phyloP scores from a whole-genome alignment of 352 stramenopile genomes.

The Aphanomyces stellatus region DNA sequence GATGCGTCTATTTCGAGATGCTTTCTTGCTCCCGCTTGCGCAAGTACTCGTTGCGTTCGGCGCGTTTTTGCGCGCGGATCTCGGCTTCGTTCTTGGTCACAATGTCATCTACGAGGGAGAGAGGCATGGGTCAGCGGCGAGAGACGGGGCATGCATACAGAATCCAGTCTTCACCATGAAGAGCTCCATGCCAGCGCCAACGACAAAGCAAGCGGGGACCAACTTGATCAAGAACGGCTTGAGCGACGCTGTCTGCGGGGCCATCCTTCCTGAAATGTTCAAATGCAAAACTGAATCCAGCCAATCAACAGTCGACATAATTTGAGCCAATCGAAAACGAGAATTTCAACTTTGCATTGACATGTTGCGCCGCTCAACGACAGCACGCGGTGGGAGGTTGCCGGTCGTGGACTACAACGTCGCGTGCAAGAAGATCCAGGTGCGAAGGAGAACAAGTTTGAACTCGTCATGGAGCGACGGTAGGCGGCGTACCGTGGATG shows the following conservation, averaged over 20 bases:
- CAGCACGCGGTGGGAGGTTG: too few relatives aligned
- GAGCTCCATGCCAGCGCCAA: slow-evolving; percentile 69
- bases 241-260: slow-evolving; percentile 37
- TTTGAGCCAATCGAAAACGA: neutral
- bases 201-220: slow-evolving; percentile 77
- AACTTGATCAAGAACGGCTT: slow-evolving; percentile 73
- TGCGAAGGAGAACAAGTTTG: neutral
- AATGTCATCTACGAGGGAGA: slow-evolving; percentile 57
- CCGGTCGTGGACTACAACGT: neutral
- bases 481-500: slow-evolving; percentile 14
- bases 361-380: neutral
- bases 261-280: slow-evolving; percentile 25
- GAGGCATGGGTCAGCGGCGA: neutral
- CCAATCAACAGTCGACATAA: too few relatives aligned
- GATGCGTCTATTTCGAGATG: neutral
- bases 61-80: slow-evolving; percentile 11
- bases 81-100: slow-evolving; percentile 69
- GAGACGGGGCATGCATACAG: slow-evolving; percentile 40
- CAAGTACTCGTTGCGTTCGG: slow-evolving; percentile 18
- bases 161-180: slow-evolving; percentile 89
- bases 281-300: too few relatives aligned
- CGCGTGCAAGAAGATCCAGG: neutral
- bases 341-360: neutral
- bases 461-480: neutral
- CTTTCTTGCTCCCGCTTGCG: neutral